Conservation (phyloP, 768 basidiomycete genomes). For the Termitomyces heimii region DNA sequence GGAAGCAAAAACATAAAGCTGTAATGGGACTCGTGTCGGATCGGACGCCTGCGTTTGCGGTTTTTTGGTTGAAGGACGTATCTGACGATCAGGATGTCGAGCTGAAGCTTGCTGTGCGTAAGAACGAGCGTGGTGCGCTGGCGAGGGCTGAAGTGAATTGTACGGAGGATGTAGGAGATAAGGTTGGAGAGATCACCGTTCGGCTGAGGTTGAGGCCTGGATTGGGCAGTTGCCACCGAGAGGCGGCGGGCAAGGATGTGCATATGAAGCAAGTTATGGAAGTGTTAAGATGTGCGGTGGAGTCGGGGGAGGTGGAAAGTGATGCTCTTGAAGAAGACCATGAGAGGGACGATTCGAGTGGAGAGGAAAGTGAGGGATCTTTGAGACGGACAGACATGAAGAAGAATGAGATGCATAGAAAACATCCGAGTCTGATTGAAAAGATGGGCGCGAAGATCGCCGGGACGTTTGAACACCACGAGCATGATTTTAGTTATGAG, state of each 20-base stretch:
- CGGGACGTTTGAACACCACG: constrained; percentile 27
- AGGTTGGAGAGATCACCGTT: constrained; percentile 25
- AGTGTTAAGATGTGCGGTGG: constrained; percentile 35
- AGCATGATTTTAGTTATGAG: constrained; percentile 29
- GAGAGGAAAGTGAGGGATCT: constrained; percentile 15
- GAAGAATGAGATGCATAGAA: constrained; percentile 38
- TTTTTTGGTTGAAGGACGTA: constrained; percentile 39
- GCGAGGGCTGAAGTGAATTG: constrained; percentile 23
- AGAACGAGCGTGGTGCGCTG: constrained; percentile 17
- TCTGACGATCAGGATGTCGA: constrained; percentile 27
- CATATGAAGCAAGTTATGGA: constrained; percentile 36
- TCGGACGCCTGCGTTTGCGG: constrained; percentile 27
- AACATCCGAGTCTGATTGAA: constrained; percentile 54
- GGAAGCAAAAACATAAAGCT: constrained; percentile 16
- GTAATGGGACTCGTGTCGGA: constrained; percentile 23
- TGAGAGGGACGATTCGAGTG: constrained; percentile 9
- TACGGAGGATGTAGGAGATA: constrained; percentile 17
- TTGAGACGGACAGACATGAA: neutral
- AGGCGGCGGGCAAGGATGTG: constrained; percentile 26
- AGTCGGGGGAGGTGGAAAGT: constrained; percentile 20
- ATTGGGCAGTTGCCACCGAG: constrained; percentile 36
- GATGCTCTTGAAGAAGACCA: constrained; percentile 8
- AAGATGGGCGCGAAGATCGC: constrained; percentile 35
- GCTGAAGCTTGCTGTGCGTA: constrained; percentile 21
- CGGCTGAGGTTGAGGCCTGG: constrained; percentile 35